A percentile compares a stretch with the other conserved stretches of the same genome.
These are phyloP conservation scores for Gyromitra esculenta DNA, from an alignment of 2,329 filamentous ascomycete species.

Conservation along the genomic window DNA sequence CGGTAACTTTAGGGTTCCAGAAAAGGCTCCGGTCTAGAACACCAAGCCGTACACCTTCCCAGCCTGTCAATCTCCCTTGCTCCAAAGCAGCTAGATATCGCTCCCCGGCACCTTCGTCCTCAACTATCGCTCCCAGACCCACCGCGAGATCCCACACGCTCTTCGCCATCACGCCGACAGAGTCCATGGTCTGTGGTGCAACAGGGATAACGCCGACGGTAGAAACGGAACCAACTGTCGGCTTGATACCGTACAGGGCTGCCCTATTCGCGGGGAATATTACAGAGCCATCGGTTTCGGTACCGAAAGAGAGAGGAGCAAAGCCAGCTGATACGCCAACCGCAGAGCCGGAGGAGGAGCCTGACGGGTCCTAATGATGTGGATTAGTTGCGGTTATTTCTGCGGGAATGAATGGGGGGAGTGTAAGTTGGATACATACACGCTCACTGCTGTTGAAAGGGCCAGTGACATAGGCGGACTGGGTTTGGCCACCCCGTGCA, in stretches of 20 bases:
- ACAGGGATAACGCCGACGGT: slow-evolving; percentile 59
- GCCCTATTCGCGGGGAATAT: slow-evolving; percentile 59
- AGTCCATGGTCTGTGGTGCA: slow-evolving; percentile 54
- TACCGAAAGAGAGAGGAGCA: slow-evolving; percentile 59
- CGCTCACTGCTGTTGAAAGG: slow-evolving; percentile 52
- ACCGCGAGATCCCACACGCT: slow-evolving; percentile 55
- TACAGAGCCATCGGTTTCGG: slow-evolving; percentile 60
- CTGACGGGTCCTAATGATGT: slow-evolving; percentile 56
- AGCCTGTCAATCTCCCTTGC: neutral
- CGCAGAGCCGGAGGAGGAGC: slow-evolving; percentile 60
- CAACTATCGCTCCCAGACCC: slow-evolving; percentile 43
- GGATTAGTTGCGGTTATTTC: neutral
- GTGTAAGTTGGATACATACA: neutral
- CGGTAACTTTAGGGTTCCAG: slow-evolving; percentile 1
- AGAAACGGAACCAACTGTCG: slow-evolving; percentile 58
- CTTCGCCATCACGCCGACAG: slow-evolving; percentile 56
- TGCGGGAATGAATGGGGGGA: neutral
- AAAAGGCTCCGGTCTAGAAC: slow-evolving; percentile 18
- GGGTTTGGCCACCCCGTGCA: slow-evolving; percentile 57
- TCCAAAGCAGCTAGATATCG: slow-evolving; percentile 35
- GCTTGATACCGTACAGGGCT: slow-evolving; percentile 60
- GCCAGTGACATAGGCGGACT: slow-evolving; percentile 57
- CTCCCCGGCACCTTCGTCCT: slow-evolving; percentile 9
- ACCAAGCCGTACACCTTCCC: slow-evolving; percentile 36
- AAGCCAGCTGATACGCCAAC: slow-evolving; percentile 59